Conservation (phyloP, 176 grass and related monocot species). For the Thinopyrum elongatum region DNA sequence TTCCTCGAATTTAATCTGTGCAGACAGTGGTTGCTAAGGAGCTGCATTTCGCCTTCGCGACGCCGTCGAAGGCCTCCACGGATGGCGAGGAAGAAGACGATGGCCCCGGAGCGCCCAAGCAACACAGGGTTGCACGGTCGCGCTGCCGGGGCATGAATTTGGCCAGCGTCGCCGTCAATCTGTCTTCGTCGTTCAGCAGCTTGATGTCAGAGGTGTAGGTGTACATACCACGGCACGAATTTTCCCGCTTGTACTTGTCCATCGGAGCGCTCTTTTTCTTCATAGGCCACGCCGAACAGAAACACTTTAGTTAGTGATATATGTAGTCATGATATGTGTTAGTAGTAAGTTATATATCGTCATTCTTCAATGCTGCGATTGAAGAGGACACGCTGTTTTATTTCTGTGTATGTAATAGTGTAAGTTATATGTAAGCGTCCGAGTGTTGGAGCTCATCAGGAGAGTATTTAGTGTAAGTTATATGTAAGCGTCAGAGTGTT, state of each 20-base stretch:
- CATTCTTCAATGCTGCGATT: conserved; percentile 78
- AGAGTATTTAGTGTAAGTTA: conserved; percentile 18
- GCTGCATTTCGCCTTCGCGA: conserved; percentile 70
- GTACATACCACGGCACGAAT: conserved; percentile 42
- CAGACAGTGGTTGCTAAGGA: conserved; percentile 70
- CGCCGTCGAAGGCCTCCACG: conserved; percentile 42
- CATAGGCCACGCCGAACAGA: conserved; percentile 26
- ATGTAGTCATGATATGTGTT: conserved; percentile 7
- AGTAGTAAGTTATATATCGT: conserved; percentile 33
- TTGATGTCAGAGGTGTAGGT: conserved; percentile 30
- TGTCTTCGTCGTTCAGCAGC: conserved; percentile 43
- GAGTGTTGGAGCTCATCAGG: conserved; percentile 7
- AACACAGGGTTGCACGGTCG: conserved; percentile 61
- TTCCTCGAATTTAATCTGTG: neutral
- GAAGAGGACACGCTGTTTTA: conserved; percentile 40
- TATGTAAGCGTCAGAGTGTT: neutral
- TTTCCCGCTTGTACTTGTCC: neutral
- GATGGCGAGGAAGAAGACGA: neutral
- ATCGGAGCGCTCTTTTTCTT: conserved; percentile 9
- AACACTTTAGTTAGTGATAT: conserved; percentile 15
- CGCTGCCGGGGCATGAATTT: conserved; percentile 37
- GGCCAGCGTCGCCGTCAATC: conserved; percentile 47
- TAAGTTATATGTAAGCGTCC: neutral
- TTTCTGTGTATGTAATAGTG: conserved; percentile 9
- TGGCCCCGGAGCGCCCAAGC: conserved; percentile 62